Conservation (phyloP, 1,284 basidiomycete species). For the Meira nashicola region DNA sequence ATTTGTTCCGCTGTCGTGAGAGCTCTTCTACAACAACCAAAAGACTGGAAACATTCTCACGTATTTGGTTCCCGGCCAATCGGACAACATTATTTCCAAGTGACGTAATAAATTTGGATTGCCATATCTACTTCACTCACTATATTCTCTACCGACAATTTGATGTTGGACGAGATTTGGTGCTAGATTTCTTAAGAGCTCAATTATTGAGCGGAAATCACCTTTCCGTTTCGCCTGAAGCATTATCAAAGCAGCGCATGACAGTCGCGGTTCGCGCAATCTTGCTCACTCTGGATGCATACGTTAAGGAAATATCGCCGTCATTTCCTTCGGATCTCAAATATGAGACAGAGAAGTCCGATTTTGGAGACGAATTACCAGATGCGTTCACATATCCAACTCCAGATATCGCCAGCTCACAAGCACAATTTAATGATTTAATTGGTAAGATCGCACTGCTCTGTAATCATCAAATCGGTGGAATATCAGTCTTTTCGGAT, state of each 20-base stretch:
- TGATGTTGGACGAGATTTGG: constrained; percentile 77
- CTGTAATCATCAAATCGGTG: constrained; percentile 67
- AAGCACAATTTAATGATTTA: constrained; percentile 64
- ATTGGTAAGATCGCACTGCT: constrained; percentile 64
- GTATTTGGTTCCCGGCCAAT: constrained; percentile 73
- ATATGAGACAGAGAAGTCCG: constrained; percentile 55
- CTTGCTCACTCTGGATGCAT: constrained; percentile 66
- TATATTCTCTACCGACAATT: constrained; percentile 78
- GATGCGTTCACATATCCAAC: constrained; percentile 54
- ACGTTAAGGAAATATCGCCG: constrained; percentile 66
- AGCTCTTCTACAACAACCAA: constrained; percentile 69
- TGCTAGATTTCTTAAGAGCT: constrained; percentile 57
- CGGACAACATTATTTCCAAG: constrained; percentile 63
- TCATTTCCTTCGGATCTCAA: constrained; percentile 52
- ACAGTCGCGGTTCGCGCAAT: constrained; percentile 73
- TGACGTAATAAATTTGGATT: constrained; percentile 68
- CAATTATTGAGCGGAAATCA: constrained; percentile 33
- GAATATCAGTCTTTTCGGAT: constrained; percentile 78
- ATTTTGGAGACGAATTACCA: constrained; percentile 33
- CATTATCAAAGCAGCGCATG: constrained; percentile 57
- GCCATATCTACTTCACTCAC: constrained; percentile 74
- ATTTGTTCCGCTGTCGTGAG: constrained; percentile 86
- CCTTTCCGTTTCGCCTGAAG: constrained; percentile 42
- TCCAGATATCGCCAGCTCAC: constrained; percentile 70
- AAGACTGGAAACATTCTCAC: constrained; percentile 72